These are phyloP conservation scores for Cladosporium austrohemisphaericum DNA, from an alignment of 2,329 filamentous ascomycete species.

Conservation along the genomic window DNA sequence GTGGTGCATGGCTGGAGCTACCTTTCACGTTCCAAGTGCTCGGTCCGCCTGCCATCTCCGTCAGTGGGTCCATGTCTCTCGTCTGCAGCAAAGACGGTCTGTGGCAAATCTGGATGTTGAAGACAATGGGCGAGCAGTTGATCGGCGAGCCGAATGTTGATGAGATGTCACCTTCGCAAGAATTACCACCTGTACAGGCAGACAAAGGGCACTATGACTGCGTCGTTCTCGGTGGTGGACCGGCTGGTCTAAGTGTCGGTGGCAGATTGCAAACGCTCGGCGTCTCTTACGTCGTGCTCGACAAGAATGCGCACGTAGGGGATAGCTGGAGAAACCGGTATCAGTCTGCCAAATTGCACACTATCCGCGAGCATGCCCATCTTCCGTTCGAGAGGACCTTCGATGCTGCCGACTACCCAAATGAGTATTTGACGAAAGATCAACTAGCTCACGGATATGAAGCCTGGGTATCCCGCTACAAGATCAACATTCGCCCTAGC, in stretches of 20 bases:
- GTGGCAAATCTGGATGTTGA: background rate
- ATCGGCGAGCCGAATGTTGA: background rate
- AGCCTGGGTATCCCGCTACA: constrained; percentile 35
- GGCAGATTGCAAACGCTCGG: background rate
- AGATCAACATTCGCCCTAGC: constrained; percentile 39
- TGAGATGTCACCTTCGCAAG: background rate
- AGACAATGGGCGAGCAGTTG: background rate
- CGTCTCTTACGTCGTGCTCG: background rate
- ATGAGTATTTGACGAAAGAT: constrained; percentile 27
- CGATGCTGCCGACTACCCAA: constrained; percentile 23
- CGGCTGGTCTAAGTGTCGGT: background rate
- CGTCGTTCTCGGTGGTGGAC: background rate
- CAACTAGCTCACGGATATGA: constrained; percentile 39
- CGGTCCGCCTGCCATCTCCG: background rate
- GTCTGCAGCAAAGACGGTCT: background rate
- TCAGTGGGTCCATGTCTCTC: background rate
- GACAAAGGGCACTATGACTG: no score
- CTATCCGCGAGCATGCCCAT: constrained; percentile 39
- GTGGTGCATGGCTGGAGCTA: background rate
- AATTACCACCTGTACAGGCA: background rate
- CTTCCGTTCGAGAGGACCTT: constrained; percentile 38
- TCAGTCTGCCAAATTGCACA: constrained; percentile 34
- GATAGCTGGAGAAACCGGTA: background rate
- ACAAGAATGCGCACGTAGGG: background rate
- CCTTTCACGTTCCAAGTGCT: background rate